A percentile compares a stretch with the other conserved stretches of the same genome.
Conservation (phyloP, 176 grass and related monocot species). For the Aegilops sharonensis region DNA sequence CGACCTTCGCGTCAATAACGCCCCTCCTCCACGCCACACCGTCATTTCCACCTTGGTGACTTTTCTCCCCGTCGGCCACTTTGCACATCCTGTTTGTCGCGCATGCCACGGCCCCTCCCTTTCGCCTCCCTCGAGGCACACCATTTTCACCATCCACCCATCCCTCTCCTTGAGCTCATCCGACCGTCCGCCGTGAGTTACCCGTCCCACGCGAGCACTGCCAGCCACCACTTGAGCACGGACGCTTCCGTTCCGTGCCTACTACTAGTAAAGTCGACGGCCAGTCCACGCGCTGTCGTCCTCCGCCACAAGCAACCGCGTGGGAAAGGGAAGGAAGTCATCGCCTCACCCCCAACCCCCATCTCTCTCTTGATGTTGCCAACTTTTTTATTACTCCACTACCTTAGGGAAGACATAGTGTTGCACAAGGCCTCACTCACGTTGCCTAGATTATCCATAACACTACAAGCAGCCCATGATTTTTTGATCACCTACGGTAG, state of each 20-base stretch:
- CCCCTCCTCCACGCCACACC: too few species aligned
- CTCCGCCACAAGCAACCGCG: slow-evolving; percentile 28
- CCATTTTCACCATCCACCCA: not conserved
- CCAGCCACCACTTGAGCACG: not conserved
- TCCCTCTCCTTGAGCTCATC: not conserved
- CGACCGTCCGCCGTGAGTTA: not conserved
- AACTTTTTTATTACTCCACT: too few species aligned
- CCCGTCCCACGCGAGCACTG: not conserved
- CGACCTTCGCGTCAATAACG: too few species aligned
- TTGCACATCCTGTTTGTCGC: not conserved
- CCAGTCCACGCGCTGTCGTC: slow-evolving; percentile 33
- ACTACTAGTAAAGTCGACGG: not conserved
- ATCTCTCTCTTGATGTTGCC: too few species aligned
- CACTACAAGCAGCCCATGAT: too few species aligned
- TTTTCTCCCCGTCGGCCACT: not conserved
- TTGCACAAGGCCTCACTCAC: too few species aligned
- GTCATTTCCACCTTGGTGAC: not conserved
- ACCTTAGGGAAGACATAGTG: too few species aligned
- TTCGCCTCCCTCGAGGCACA: slow-evolving; percentile 25
- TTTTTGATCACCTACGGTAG: too few species aligned
- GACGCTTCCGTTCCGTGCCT: slow-evolving; percentile 5
- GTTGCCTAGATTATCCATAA: too few species aligned
- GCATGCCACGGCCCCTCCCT: not conserved
- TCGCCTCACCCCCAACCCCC: not conserved
- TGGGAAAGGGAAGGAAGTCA: not conserved